A percentile compares a stretch with the other conserved stretches of the same genome.
Conservation (phyloP, 2,329 filamentous ascomycete genomes). For the Aspergillus sp. region DNA sequence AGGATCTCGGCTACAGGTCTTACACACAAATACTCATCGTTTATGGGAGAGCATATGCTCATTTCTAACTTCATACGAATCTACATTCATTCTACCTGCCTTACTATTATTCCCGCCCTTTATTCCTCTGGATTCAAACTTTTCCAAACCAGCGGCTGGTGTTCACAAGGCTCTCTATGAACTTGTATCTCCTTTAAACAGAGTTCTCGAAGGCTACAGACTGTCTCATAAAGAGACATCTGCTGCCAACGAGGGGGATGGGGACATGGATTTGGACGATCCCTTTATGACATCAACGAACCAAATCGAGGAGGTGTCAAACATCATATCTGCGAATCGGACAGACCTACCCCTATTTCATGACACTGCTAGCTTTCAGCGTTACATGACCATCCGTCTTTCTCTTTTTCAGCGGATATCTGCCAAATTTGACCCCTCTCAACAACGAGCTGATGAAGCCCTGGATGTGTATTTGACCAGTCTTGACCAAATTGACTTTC, state of each 20-base stretch:
- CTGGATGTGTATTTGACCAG: slow-evolving; percentile 38
- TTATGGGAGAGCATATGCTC: slow-evolving; percentile 39
- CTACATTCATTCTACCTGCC: slow-evolving; percentile 28
- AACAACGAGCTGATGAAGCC: background rate
- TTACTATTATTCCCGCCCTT: slow-evolving; percentile 37
- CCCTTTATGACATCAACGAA: slow-evolving; percentile 30
- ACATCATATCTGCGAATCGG: slow-evolving; percentile 32
- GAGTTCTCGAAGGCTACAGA: slow-evolving; percentile 32
- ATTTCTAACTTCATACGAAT: slow-evolving; percentile 29
- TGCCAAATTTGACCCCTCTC: background rate
- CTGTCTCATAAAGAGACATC: slow-evolving; percentile 18
- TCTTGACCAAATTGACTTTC: slow-evolving; percentile 38
- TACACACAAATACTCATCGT: slow-evolving; percentile 27
- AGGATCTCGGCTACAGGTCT: slow-evolving; percentile 29
- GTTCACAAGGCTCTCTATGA: slow-evolving; percentile 24
- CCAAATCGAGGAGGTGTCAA: slow-evolving; percentile 20
- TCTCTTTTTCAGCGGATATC: slow-evolving; percentile 28
- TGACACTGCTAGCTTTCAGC: slow-evolving; percentile 37
- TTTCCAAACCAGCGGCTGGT: slow-evolving; percentile 17
- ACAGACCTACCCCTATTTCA: slow-evolving; percentile 30
- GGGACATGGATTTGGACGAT: slow-evolving; percentile 47
- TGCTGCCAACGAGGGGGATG: slow-evolving; percentile 28
- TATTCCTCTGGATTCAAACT: slow-evolving; percentile 23
- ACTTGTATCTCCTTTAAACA: slow-evolving; percentile 29
- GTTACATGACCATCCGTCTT: slow-evolving; percentile 35